Evolutionary conservation across 257 asterid species (phyloP).

Genomic region (Ligustrum vulgare): DNA sequence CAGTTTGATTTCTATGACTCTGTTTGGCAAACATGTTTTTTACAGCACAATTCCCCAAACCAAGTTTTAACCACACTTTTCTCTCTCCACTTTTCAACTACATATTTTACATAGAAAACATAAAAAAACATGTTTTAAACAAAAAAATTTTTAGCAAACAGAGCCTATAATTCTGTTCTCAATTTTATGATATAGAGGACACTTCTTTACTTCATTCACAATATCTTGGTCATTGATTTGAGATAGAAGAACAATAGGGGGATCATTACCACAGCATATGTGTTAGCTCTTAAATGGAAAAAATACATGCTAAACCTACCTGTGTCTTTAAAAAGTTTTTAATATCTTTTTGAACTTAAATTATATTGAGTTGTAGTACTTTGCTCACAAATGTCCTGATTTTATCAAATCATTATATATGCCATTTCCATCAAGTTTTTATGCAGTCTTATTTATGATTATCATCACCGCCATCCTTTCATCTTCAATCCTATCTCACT

Average conservation of each 20-base stretch:
- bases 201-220: background rate
- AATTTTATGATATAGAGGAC: background rate
- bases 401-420: background rate
- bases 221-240: background rate
- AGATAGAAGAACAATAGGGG: background rate
- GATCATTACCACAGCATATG: background rate
- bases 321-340: background rate
- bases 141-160: too few relatives aligned
- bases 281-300: background rate
- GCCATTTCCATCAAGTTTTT: background rate
- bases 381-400: background rate
- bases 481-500: background rate
- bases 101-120: too few relatives aligned
- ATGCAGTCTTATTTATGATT: background rate
- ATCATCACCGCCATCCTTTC: background rate
- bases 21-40: too few relatives aligned
- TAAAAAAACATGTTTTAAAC: too few relatives aligned
- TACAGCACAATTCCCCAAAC: too few relatives aligned
- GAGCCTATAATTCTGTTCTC: background rate
- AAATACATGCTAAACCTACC: background rate
- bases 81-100: too few relatives aligned
- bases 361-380: background rate
- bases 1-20: background rate
- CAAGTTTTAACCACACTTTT: too few relatives aligned
- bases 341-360: background rate